Evolutionary conservation across 768 basidiomycete species (phyloP).

Genomic region (Suillus brevipes): DNA sequence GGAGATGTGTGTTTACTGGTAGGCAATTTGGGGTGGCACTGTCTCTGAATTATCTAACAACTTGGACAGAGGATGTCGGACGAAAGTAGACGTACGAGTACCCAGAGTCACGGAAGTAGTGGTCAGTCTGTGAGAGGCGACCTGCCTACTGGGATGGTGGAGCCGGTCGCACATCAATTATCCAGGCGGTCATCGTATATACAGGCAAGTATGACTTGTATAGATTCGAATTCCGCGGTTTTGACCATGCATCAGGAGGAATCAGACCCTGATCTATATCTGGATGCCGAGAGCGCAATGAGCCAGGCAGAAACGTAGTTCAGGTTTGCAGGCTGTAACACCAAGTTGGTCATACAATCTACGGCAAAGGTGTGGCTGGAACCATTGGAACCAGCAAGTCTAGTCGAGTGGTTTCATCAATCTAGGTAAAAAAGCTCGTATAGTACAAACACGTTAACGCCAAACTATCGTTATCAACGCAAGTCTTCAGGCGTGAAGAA

Average conservation of each 20-base stretch:
- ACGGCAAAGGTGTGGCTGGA: neutral
- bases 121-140: neutral
- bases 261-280: neutral
- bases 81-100: conserved; percentile 15
- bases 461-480: neutral
- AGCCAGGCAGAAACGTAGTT: neutral
- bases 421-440: neutral
- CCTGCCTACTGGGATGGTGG: neutral
- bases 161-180: neutral
- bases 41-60: conserved; percentile 8
- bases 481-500: neutral
- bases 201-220: neutral
- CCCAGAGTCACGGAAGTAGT: conserved; percentile 14
- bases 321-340: neutral
- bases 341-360: neutral
- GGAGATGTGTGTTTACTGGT: conserved; percentile 15
- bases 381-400: neutral
- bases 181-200: neutral
- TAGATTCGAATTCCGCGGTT: no score
- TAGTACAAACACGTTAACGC: neutral
- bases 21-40: conserved; percentile 7
- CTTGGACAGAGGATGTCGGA: conserved; percentile 5
- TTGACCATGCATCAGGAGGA: neutral
- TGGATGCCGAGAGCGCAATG: neutral
- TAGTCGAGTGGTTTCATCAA: neutral